Evolutionary conservation across 2,329 filamentous ascomycete genomes (phyloP), one percentile per base, ranked within the genome.

Genomic region (Nigrospora sphaerica): DNA sequence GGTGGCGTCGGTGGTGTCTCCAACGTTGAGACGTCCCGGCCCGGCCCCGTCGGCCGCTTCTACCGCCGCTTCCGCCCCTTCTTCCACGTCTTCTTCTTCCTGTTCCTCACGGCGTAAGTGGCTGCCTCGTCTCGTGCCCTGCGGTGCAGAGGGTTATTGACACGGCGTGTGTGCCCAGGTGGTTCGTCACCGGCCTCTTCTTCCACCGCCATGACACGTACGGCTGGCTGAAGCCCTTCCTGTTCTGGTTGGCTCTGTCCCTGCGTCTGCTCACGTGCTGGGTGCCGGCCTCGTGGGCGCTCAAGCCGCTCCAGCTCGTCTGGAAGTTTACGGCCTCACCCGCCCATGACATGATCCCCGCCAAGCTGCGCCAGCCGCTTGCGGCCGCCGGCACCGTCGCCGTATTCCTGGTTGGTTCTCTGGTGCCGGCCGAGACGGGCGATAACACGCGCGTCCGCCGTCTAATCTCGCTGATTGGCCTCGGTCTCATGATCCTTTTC

Each of bases 211-310:
- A 84, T 49, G 81, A 89, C 58, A 74, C 73, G 56, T 74, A 77
- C 66, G 88, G 88, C 59, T 95, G 89, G 89, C 67, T 95, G 47
- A 79, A 91, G 42, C 89, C 90, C 0, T 93, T 95, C 67, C 73
- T 95, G 43, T 62, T 95, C 40, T 95, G 85, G 73, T 78, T 95
- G 39, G 75, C 72, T 54, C 82, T 95, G 56, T 80, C 78, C 12
- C 70, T 93, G 43, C 85, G 90, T 32, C 63, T 95, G 42, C 53
- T 95, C 60, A 86, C 85, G 62, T 80, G 87, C 66, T 82, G 88
- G 60, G 68, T 92, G 3, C 83, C 87, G 1, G 79, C 83, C 55
- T 76, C 77, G 36, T 70, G 85, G 54, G 66, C 90, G 53, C 82
- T 80, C 49, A 76, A 70, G 50, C 85, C 86, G 2, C 78, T 88